Evolutionary conservation across 192 early-diverging fungal genomes (phyloP), one percentile per base, ranked within the genome.

Genomic region (Backusella australiensis): DNA sequence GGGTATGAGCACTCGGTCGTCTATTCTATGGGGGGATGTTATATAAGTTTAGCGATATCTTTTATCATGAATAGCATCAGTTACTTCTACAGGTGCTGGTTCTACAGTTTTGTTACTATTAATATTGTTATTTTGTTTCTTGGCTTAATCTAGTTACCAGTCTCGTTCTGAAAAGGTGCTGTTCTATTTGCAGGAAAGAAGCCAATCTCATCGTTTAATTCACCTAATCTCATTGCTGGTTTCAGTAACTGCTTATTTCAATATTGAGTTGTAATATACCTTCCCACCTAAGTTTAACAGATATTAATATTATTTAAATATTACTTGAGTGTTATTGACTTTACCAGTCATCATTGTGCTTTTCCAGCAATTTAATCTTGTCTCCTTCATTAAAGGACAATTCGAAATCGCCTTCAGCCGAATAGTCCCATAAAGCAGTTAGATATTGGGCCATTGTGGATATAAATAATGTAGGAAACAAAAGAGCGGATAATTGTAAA

Each of bases 341-440:
- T 73, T 76, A 82, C 81, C 81, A 82, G 71, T 82, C 81, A 65
- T 82, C 81, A 69, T 82, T 82, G 46, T 82, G 81, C 65, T 72
- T 78, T 35, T 82, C 81, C 12, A 82, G 34, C 34, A 82, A 70
- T 67, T 75, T 78, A 21, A 82, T 82, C 23, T 44, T 75, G 49
- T 82, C 81, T 29, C 81, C 81, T 52, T 82, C 74, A 8, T 73
- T 72, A 66, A 82, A 82, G 19, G 81, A 78, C 11, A 82, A 69
- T 26, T 82, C 81, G 39, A 69, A 82, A 36, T 82, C 77, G 14
- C 77, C 81, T 68, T 76, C 77, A 35, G 81, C 81, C n/a, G 63
- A 68, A 49, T 82, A 82, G 63, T 82, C 81, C 81, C 81, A 82
- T 29, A 68, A 63, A 14, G 81, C 81, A 46, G 78, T 70, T 14